phyloP scores from a whole-genome alignment of 2,329 filamentous ascomycete species.

The Calonectria montana region DNA sequence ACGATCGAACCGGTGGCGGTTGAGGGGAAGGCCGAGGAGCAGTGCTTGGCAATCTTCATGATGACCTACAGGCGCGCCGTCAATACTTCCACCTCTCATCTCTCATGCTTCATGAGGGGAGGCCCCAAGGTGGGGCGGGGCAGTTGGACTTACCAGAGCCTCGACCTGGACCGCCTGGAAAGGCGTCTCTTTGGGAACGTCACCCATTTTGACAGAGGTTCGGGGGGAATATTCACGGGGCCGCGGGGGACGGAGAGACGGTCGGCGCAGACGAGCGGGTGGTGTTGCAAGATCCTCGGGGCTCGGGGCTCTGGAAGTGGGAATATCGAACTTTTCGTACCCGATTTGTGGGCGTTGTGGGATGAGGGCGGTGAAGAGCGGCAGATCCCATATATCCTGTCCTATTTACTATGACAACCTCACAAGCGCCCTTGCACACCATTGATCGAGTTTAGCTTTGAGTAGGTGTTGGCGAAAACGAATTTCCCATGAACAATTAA shows the following conservation, averaged over 20 bases:
- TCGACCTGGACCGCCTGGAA: conserved; percentile 93
- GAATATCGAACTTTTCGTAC: conserved; percentile 58
- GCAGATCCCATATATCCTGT: conserved; percentile 46
- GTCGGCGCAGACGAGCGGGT: conserved; percentile 43
- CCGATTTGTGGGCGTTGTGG: conserved; percentile 60
- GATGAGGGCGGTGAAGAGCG: conserved; percentile 51
- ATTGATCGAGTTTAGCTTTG: background rate
- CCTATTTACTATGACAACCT: conserved; percentile 9
- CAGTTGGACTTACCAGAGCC: conserved; percentile 77
- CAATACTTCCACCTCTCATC: conserved; percentile 36
- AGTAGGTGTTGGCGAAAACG: background rate
- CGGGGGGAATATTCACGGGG: conserved; percentile 36
- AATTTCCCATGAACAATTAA: background rate
- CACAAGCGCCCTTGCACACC: background rate
- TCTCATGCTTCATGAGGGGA: conserved; percentile 36
- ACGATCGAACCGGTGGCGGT: conserved; percentile 90
- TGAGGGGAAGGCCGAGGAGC: conserved; percentile 87
- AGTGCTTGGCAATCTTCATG: conserved; percentile 98
- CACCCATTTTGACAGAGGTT: conserved; percentile 63
- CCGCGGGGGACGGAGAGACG: conserved; percentile 36
- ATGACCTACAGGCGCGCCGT: conserved; percentile 72
- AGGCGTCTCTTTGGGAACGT: conserved; percentile 73
- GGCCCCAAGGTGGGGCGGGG: conserved; percentile 52
- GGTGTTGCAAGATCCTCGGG: conserved; percentile 42
- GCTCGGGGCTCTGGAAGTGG: conserved; percentile 45